Conservation (phyloP, 257 asterid species). For the Lycium ferocissimum region DNA sequence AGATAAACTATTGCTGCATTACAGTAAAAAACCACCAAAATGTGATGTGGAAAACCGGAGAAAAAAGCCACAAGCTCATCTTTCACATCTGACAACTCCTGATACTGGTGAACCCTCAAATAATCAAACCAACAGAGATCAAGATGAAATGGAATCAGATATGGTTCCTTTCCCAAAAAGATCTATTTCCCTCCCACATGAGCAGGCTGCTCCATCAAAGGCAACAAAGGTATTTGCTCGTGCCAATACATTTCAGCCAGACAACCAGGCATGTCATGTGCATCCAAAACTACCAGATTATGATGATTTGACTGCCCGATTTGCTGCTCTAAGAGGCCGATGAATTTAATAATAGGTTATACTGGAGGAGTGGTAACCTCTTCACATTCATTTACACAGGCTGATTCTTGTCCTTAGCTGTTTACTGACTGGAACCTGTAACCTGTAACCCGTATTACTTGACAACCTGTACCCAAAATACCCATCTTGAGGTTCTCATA, state of each 20-base stretch:
- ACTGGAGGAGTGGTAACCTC: not conserved
- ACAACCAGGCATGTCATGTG: conserved; percentile 78
- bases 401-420: conserved; percentile 20
- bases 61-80: conserved; percentile 43
- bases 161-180: conserved; percentile 54
- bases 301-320: conserved; percentile 88
- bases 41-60: conserved; percentile 51
- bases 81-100: conserved; percentile 37
- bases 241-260: conserved; percentile 76
- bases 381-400: conserved; percentile 5
- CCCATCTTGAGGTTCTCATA: not conserved
- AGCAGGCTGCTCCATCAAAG: conserved; percentile 48
- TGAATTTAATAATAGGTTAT: conserved; percentile 30
- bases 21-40: conserved; percentile 78
- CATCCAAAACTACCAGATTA: conserved; percentile 96
- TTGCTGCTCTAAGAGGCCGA: conserved; percentile 83
- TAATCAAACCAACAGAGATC: conserved; percentile 40
- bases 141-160: conserved; percentile 41
- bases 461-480: conserved; percentile 6
- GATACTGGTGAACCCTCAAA: conserved; percentile 54
- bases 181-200: conserved; percentile 77
- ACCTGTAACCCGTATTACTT: not conserved
- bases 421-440: conserved; percentile 8
- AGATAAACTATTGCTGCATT: conserved; percentile 80
- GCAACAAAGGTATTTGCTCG: conserved; percentile 59